These are phyloP conservation scores for Fraxinus platypoda DNA, from an alignment of 305 asterid genomes.

Conservation along the genomic window DNA sequence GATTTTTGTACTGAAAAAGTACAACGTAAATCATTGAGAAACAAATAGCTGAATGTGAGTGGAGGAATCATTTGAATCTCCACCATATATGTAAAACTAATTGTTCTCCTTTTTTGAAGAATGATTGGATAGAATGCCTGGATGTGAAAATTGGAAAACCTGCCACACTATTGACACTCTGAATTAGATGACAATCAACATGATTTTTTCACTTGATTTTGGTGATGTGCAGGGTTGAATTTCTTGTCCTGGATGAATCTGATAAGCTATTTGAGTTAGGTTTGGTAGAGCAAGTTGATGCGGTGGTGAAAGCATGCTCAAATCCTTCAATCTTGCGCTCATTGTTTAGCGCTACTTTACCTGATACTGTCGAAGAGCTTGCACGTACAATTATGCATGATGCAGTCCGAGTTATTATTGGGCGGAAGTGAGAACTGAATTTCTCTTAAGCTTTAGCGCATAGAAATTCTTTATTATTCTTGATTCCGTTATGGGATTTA, in stretches of 20 bases:
- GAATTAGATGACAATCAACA: not conserved
- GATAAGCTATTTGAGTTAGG: slow-evolving; percentile 90
- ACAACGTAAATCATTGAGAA: not conserved
- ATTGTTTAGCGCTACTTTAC: slow-evolving; percentile 88
- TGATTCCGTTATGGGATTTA: not conserved
- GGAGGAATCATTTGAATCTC: not conserved
- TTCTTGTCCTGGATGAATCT: slow-evolving; percentile 89
- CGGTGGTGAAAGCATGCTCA: slow-evolving; percentile 89
- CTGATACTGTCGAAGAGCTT: slow-evolving; percentile 83
- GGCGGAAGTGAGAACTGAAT: slow-evolving; percentile 63
- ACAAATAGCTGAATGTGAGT: not conserved
- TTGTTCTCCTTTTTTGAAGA: not conserved
- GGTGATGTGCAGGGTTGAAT: slow-evolving; percentile 64
- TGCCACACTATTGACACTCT: slow-evolving; percentile 12
- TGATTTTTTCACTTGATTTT: not conserved
- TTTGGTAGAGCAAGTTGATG: slow-evolving; percentile 82
- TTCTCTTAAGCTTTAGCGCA: not conserved
- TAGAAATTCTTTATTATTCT: not conserved
- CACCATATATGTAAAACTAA: not conserved
- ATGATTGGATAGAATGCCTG: not conserved
- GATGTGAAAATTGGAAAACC: not conserved
- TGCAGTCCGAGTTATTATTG: slow-evolving; percentile 81
- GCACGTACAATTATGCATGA: slow-evolving; percentile 98
- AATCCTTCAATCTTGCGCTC: slow-evolving; percentile 84
- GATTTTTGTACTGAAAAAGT: not conserved